Evolutionary conservation across 208 protist species (phyloP).

Genomic region (Crithidia mellificae): DNA sequence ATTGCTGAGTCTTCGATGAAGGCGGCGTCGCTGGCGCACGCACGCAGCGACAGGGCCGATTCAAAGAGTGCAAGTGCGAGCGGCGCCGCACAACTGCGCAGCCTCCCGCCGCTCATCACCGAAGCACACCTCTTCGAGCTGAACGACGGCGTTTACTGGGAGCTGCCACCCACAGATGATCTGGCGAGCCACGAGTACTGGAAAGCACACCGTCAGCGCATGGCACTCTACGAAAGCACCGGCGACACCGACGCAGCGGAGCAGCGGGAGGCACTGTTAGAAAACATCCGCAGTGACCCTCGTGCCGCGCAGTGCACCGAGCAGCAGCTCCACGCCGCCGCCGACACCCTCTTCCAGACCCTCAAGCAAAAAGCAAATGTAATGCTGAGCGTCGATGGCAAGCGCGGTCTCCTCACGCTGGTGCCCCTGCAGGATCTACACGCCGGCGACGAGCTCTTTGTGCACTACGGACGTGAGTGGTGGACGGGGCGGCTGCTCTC

Average conservation of each 20-base stretch:
- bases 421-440: constrained; percentile 61
- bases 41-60: no score
- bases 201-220: constrained; percentile 56
- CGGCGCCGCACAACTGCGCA: constrained; percentile 7
- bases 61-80: no score
- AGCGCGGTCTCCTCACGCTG: constrained; percentile 55
- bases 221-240: constrained; percentile 72
- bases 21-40: no score
- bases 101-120: constrained; percentile 40
- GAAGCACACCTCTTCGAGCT: constrained; percentile 85
- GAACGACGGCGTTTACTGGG: constrained; percentile 78
- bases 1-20: no score
- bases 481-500: constrained; percentile 79
- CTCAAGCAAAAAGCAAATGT: constrained; percentile 78
- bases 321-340: constrained; percentile 36
- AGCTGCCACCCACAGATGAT: constrained; percentile 67
- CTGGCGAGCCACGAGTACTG: constrained; percentile 68
- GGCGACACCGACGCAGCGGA: constrained; percentile 21
- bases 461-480: constrained; percentile 90
- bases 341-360: constrained; percentile 40
- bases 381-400: constrained; percentile 51
- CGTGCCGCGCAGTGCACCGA: constrained; percentile 9
- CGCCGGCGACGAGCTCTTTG: constrained; percentile 74
- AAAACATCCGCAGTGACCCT: constrained; percentile 20
- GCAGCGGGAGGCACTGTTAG: constrained; percentile 25